Percentiles rank a stretch among this genome's conserved stretches.
Conservation (phyloP, 1,139 yeast genomes). For the Yamadazyma trypodendri region DNA sequence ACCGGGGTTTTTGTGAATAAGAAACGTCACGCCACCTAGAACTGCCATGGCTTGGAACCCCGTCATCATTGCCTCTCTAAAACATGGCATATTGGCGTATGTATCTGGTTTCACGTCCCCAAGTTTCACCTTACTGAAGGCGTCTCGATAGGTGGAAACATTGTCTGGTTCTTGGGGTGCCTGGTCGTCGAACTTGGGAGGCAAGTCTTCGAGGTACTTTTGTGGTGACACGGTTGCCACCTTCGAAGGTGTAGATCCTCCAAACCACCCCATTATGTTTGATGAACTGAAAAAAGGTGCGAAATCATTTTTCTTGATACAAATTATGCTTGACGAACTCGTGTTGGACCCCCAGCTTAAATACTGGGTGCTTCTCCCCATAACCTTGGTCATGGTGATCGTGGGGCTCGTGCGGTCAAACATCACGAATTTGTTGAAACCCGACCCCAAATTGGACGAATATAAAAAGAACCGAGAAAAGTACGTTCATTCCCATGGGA, state of each 20-base stretch:
- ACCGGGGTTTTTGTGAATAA: slow-evolving; percentile 61
- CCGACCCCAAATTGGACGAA: slow-evolving; percentile 55
- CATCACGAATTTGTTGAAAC: slow-evolving; percentile 57
- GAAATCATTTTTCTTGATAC: too few relatives aligned
- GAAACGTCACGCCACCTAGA: slow-evolving; percentile 67
- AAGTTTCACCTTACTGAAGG: slow-evolving; percentile 27
- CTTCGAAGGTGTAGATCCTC: slow-evolving; percentile 24
- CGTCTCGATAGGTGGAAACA: slow-evolving; percentile 23
- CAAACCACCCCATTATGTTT: slow-evolving; percentile 34
- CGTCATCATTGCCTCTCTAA: slow-evolving; percentile 82
- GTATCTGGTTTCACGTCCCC: slow-evolving; percentile 58
- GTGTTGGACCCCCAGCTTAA: slow-evolving; percentile 78
- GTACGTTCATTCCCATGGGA: slow-evolving; percentile 30
- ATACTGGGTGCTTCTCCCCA: slow-evolving; percentile 90
- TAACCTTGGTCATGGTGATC: slow-evolving; percentile 83
- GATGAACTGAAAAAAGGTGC: too few relatives aligned
- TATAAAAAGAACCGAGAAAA: slow-evolving; percentile 60
- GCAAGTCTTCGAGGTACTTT: slow-evolving; percentile 33
- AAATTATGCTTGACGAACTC: slow-evolving; percentile 21
- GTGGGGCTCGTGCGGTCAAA: slow-evolving; percentile 83
- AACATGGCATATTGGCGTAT: slow-evolving; percentile 76
- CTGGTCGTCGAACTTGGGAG: slow-evolving; percentile 47
- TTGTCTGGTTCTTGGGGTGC: slow-evolving; percentile 20
- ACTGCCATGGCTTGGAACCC: slow-evolving; percentile 88
- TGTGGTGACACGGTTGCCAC: slow-evolving; percentile 25